phyloP scores from a whole-genome alignment of 2,329 filamentous ascomycete genomes.

The Samsoniella hepiali region DNA sequence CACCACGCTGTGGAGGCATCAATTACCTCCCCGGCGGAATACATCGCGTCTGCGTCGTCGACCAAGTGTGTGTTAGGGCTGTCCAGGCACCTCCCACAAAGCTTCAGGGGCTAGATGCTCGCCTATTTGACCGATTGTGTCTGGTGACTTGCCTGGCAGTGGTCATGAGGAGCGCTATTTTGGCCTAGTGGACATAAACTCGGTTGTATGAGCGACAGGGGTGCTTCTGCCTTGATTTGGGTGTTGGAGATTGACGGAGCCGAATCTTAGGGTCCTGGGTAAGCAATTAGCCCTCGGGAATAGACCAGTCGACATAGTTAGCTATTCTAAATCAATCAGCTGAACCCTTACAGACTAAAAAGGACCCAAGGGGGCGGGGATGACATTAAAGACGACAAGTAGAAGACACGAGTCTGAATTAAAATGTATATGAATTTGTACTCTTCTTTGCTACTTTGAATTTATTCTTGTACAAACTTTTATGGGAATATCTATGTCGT shows the following conservation, averaged over 20 bases:
- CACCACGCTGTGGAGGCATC: neutral
- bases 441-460: neutral
- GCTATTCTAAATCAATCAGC: too few relatives aligned
- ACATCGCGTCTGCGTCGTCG: neutral
- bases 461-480: neutral
- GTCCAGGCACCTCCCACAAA: too few relatives aligned
- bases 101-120: too few relatives aligned
- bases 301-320: too few relatives aligned
- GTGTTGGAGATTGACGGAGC: neutral
- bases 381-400: neutral
- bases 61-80: too few relatives aligned
- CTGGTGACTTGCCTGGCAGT: neutral
- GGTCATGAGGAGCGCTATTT: neutral
- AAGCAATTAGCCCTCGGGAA: too few relatives aligned
- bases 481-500: neutral
- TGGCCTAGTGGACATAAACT: neutral
- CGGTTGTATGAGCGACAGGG: neutral
- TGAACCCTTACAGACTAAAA: too few relatives aligned
- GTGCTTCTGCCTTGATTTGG: neutral
- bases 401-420: too few relatives aligned
- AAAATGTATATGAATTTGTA: neutral
- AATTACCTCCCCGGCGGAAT: neutral
- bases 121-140: too few relatives aligned
- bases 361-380: neutral
- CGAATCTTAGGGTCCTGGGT: neutral